Evolutionary conservation across 1,284 basidiomycete species (phyloP), one percentile per base, ranked within the genome.

Genomic region (Moniliophthora roreri): DNA sequence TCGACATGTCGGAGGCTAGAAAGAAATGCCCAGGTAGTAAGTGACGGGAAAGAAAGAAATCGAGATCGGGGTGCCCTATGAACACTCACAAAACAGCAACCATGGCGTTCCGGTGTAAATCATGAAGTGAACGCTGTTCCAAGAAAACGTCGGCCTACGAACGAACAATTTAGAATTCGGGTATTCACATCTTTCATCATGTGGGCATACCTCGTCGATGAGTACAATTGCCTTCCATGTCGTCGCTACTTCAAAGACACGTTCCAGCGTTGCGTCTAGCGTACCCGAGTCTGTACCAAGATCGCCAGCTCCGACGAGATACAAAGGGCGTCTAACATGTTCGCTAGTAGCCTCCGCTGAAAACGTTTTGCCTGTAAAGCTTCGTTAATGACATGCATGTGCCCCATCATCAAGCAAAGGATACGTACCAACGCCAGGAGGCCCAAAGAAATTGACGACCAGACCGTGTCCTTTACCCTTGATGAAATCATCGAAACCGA

Each of bases 261-360:
- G 69, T 52, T 78, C 71, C 4, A 83, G 66, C 0, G 69, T 65
- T 7, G 47, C 24, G 53, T 82, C 79, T 18, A 82, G 65, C 0
- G 66, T 63, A 3, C 66, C 57, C 1, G 84, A 79, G 1, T 62
- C 66, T 0, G 79, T 83, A 1, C 82, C 82, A 1, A 85, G 70
- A 60, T 84, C 82, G 2, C 81, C 82, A 13, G 77, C 79, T 4
- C 80, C 79, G 41, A 84, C 72, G 13, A 83, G 72, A 58, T 85
- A 85, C 28, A 86, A 66, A 5, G 84, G 84, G 5, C 78, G 69
- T 34, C 69, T 70, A 10, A 85, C 79, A 58, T 81, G 79, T 62
- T 86, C 84, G 57, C 79, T 81, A 0, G 81, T 81, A 2, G 82
- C 82, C 62, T 86, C 83, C 0, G 82, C 84, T 0, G 82, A 76